Evolutionary conservation across 805 yeast genomes (phyloP).

Genomic region (Candida ficus): DNA sequence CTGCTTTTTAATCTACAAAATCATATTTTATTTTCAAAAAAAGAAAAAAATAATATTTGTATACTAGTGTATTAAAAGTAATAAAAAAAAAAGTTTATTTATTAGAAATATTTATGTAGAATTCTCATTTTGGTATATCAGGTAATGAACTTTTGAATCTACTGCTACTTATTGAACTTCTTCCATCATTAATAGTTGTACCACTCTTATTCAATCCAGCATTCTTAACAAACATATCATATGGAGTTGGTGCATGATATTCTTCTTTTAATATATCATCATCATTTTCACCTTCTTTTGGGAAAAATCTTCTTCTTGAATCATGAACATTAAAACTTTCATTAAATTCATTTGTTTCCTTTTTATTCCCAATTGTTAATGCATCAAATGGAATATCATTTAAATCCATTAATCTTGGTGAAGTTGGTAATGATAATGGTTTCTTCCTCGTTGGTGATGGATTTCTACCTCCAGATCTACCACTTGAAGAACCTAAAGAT

Average conservation of each 20-base stretch:
- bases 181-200: not conserved
- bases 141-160: conserved; percentile 22
- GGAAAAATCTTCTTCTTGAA: conserved; percentile 1
- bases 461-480: too few species aligned
- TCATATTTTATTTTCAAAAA: not conserved
- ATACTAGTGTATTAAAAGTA: conserved; percentile 2
- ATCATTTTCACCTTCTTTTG: conserved; percentile 10
- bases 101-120: conserved; percentile 9
- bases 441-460: conserved; percentile 20
- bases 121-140: too few species aligned
- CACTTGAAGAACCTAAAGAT: not conserved
- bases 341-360: not conserved
- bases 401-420: conserved; percentile 5
- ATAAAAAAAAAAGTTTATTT: not conserved
- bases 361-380: conserved; percentile 8
- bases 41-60: conserved; percentile 4
- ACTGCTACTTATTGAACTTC: not conserved
- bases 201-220: conserved; percentile 2
- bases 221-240: conserved; percentile 25
- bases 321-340: conserved; percentile 9
- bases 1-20: conserved; percentile 42
- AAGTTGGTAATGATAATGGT: conserved; percentile 18
- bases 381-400: conserved; percentile 23
- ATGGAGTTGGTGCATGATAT: conserved; percentile 44
- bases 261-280: conserved; percentile 31